Evolutionary conservation across 345 rosid genomes (phyloP).

Genomic region (Populus alba): DNA sequence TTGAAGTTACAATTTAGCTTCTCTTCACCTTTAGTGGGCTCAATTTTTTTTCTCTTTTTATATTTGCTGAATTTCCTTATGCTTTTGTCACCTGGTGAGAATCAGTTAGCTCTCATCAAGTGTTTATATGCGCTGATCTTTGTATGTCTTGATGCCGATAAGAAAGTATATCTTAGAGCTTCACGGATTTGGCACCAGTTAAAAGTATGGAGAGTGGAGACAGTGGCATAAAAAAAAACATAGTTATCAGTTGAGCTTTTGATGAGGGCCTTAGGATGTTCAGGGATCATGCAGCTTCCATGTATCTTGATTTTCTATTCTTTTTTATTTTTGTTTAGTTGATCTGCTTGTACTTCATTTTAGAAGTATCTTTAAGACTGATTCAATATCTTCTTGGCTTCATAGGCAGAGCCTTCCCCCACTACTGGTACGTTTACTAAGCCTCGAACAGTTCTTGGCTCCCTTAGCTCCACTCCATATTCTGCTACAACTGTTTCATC

Average conservation of each 20-base stretch:
- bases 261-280: constrained; percentile 3
- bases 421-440: constrained; percentile 83
- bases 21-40: constrained; percentile 2
- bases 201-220: constrained; percentile 3
- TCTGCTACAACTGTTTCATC: constrained; percentile 39
- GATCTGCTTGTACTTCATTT: not conserved
- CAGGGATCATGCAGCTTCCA: constrained; percentile 5
- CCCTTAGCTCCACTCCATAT: constrained; percentile 37
- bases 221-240: not conserved
- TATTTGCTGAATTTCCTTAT: constrained; percentile 1
- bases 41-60: constrained; percentile 8
- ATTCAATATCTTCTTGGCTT: constrained; percentile 21
- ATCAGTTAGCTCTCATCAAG: constrained; percentile 15
- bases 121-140: constrained; percentile 17
- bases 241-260: constrained; percentile 1
- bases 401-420: constrained; percentile 94
- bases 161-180: constrained; percentile 12
- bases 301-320: constrained; percentile 19
- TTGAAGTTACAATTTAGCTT: not conserved
- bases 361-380: not conserved
- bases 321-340: constrained; percentile 4
- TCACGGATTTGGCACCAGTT: not conserved
- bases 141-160: constrained; percentile 14
- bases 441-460: constrained; percentile 47
- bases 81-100: constrained; percentile 2